Conservation (phyloP, 257 asterid genomes). For the Solanum rostratum region DNA sequence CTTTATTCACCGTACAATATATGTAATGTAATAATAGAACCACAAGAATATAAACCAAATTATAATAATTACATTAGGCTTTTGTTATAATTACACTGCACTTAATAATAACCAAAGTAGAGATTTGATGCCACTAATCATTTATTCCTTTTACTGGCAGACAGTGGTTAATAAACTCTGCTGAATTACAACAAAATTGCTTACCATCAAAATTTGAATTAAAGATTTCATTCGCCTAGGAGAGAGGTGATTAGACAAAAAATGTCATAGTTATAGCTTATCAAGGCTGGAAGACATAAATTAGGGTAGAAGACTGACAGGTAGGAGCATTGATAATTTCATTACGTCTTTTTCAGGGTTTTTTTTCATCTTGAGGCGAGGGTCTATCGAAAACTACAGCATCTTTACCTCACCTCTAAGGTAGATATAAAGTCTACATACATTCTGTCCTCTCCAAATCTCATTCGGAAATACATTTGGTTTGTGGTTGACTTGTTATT, state of each 20-base stretch:
- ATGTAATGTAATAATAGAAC: conserved; percentile 3
- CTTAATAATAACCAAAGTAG: not conserved
- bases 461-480: not conserved
- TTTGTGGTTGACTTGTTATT: not conserved
- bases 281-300: fast-evolving
- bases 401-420: fast-evolving
- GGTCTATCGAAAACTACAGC: not conserved
- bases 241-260: not conserved
- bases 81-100: conserved; percentile 10
- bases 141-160: not conserved
- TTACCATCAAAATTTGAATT: not conserved
- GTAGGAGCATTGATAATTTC: too few species aligned
- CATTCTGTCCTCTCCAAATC: not conserved
- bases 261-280: not conserved
- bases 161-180: not conserved
- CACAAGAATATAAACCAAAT: conserved; percentile 1
- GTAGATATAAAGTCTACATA: not conserved
- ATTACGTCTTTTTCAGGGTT: not conserved
- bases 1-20: not conserved
- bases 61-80: conserved; percentile 7
- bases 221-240: not conserved
- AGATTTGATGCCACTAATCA: conserved; percentile 13
- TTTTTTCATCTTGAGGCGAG: not conserved
- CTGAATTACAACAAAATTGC: not conserved
- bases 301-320: not conserved